Conservation (phyloP, 2,329 filamentous ascomycete genomes). For the Grosmannia clavigera region DNA sequence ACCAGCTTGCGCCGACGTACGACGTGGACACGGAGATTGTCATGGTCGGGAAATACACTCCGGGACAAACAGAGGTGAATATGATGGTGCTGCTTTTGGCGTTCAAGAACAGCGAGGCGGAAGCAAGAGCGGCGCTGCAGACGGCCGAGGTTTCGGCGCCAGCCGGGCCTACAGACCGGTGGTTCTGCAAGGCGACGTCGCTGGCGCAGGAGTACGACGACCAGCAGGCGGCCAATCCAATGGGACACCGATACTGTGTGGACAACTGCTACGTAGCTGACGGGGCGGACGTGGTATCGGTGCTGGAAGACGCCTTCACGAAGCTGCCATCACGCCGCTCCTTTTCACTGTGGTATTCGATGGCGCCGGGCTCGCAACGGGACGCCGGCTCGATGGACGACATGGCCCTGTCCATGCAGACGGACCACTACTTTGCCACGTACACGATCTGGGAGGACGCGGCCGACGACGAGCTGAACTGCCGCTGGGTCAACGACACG, state of each 20-base stretch:
- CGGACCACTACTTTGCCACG: constrained; percentile 42
- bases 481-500: constrained; percentile 29
- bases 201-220: constrained; percentile 27
- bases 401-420: constrained; percentile 44
- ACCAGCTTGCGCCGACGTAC: constrained; percentile 18
- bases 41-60: constrained; percentile 20
- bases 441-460: constrained; percentile 38
- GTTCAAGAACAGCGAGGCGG: constrained; percentile 25
- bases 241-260: constrained; percentile 32
- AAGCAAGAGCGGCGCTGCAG: constrained; percentile 23
- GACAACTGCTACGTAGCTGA: constrained; percentile 40
- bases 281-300: constrained; percentile 29
- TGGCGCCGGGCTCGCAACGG: constrained; percentile 33
- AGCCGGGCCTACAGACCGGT: constrained; percentile 14
- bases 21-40: constrained; percentile 28
- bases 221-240: constrained; percentile 34
- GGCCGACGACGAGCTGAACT: constrained; percentile 30
- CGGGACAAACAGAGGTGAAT: constrained; percentile 18
- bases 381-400: constrained; percentile 18
- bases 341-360: constrained; percentile 36
- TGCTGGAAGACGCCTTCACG: constrained; percentile 33
- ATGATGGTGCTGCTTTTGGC: constrained; percentile 26
- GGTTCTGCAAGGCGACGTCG: constrained; percentile 18
- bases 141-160: constrained; percentile 26
- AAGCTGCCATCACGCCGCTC: constrained; percentile 31